Base-by-base conservation (phyloP, 2,329 filamentous ascomycete genomes). In the Botryotinia narcissicola region DNA sequence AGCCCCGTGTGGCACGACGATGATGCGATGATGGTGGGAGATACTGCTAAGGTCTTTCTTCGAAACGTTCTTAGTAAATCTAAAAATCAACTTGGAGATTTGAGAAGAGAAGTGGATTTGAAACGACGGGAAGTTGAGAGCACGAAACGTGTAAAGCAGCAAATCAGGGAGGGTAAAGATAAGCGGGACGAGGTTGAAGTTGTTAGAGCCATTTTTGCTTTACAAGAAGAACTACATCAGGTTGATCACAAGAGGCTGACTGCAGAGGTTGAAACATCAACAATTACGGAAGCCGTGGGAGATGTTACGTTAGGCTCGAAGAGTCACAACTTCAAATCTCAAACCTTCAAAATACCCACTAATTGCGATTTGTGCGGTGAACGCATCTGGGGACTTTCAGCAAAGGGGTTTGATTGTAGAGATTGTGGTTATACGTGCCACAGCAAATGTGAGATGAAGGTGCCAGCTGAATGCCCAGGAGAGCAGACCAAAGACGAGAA, bases 391-490 rank as follows among this genome's bases (percentile, higher is more conserved):
- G 96, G 96, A 0, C 83, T 99, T 59, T 97, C 94, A 44, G 95
- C 96, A 54, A 99, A 99, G 83, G 96, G 96, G 0, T 97, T 97
- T 80, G 95, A 97, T 81, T 99, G 96, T 80, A 90, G 92, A 78
- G 95, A 98, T 82, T 99, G 96, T 80, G 96, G 97, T 48, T 99
- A 98, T 83, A 98, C 95, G 2, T 99, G 96, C 81, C 96, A 99
- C 83, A 97, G 91, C 85, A 99, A 99, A 84, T 99, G 96, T 82
- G 94, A 99, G 84, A 96, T 99, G 92, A 99, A 98, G 83, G 96
- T 98, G 0, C 94, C 96, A 0, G 93, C 96, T 12, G 93, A 97
- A 81, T 99, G 96, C 80, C 96, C 96, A 0, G 96, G 96, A 68
- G 96, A 98, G 80, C 90, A 96, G 81, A 91, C 87, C 76, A 99